Percentiles rank a stretch among this genome's conserved stretches.
phyloP scores from a whole-genome alignment of 2,329 filamentous ascomycete species.

The Pyricularia sp. region DNA sequence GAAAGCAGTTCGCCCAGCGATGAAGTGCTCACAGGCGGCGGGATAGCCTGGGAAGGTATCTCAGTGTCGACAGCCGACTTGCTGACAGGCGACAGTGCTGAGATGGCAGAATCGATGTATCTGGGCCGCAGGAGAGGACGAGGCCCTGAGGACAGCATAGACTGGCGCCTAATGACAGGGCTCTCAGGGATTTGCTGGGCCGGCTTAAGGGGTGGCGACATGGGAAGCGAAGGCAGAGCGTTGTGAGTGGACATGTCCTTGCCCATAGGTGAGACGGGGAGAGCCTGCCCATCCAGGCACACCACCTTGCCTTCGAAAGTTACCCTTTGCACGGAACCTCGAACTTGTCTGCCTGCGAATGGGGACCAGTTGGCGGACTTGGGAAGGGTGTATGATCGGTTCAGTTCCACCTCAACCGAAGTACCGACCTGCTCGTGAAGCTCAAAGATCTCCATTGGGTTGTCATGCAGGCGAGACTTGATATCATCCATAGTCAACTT shows the following conservation, averaged over 20 bases:
- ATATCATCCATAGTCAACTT: constrained; percentile 67
- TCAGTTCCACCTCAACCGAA: constrained; percentile 66
- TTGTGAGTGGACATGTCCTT: constrained; percentile 68
- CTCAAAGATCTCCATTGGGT: constrained; percentile 74
- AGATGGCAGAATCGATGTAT: constrained; percentile 23
- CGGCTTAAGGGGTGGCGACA: constrained; percentile 39
- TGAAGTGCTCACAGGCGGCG: background rate
- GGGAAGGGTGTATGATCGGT: constrained; percentile 56
- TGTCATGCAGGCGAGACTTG: constrained; percentile 62
- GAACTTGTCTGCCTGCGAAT: constrained; percentile 59
- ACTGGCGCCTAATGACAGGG: constrained; percentile 19
- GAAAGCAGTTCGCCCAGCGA: constrained; percentile 61
- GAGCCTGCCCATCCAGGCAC: constrained; percentile 62
- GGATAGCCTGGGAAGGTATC: background rate
- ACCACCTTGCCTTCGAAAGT: constrained; percentile 67
- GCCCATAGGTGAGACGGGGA: constrained; percentile 47
- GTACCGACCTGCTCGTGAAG: constrained; percentile 70
- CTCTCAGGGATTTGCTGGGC: constrained; percentile 28
- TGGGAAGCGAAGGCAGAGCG: constrained; percentile 30
- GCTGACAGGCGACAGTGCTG: constrained; percentile 23
- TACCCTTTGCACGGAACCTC: constrained; percentile 63
- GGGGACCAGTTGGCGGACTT: constrained; percentile 53
- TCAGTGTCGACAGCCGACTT: background rate
- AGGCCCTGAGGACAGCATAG: constrained; percentile 19
- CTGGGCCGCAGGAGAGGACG: constrained; percentile 24